Conservation (phyloP, 2,329 filamentous ascomycete genomes). For the Triangularia setosa region DNA sequence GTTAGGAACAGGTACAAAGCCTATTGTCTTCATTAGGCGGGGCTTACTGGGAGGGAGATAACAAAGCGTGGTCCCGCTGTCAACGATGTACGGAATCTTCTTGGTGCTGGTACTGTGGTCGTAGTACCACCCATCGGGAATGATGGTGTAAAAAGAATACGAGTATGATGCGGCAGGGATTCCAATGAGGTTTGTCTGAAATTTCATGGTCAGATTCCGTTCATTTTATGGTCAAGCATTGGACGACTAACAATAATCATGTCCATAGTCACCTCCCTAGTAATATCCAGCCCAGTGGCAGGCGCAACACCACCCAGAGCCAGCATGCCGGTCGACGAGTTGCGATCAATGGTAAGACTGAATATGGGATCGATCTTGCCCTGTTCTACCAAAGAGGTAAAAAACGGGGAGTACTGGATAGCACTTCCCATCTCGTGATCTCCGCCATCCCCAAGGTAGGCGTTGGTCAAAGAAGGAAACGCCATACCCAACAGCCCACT, state of each 20-base stretch:
- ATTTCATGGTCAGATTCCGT: not conserved
- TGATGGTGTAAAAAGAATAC: conserved; percentile 52
- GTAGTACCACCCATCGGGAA: conserved; percentile 46
- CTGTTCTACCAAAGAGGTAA: conserved; percentile 46
- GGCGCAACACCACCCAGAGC: conserved; percentile 46
- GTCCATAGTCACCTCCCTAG: conserved; percentile 33
- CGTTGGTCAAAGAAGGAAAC: conserved; percentile 48
- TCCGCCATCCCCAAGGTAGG: conserved; percentile 33
- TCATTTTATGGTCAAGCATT: not conserved
- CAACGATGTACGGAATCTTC: conserved; percentile 48
- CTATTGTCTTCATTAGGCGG: no score
- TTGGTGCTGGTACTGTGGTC: conserved; percentile 39
- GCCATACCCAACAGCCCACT: conserved; percentile 50
- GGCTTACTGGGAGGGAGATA: conserved; percentile 47
- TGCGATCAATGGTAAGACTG: conserved; percentile 46
- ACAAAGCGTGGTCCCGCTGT: conserved; percentile 50
- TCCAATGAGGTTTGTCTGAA: conserved; percentile 41
- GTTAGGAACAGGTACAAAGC: not conserved
- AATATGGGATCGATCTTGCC: conserved; percentile 44
- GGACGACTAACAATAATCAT: conserved; percentile 26
- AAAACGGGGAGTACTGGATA: conserved; percentile 45
- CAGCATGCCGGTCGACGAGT: conserved; percentile 43
- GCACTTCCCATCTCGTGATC: conserved; percentile 38
- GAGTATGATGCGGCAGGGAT: conserved; percentile 37
- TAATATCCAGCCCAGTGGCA: conserved; percentile 27